Base-by-base conservation (phyloP, 768 basidiomycete species). In the Amanita thiersii region DNA sequence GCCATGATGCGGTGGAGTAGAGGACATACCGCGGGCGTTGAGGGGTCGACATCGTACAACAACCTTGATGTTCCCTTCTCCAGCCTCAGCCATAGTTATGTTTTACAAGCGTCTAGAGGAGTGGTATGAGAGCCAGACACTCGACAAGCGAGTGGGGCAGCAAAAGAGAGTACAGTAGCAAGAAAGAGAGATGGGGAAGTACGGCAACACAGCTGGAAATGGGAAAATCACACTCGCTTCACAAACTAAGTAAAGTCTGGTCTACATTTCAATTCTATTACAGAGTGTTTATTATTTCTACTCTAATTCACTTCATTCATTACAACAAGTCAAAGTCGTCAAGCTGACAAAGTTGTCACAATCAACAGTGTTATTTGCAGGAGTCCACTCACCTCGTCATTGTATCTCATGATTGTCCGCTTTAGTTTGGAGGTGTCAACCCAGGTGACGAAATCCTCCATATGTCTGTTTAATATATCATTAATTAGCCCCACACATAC, bases 381-480 rank as follows among this genome's bases (percentile, higher is more conserved):
- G 2, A 1, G 8, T 20, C 5, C 11, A 44, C 54, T 36, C 40
- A 88, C 88, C 78, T 96, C 84, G 65, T 96, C 93, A 58, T 99
- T 99, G 72, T 99, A 99, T 46, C 70, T 64, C 86, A 92, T 84
- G 62, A 98, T 80, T 0, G 89, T 92, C 41, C 94, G 74, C 78
- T 94, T 97, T 57, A 97, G 76, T 59, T 94, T 94, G 50, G 89
- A 93, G 18, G 90, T 90, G 57, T 97, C 93, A 15, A 98, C 93
- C 96, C 96, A 99, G 25, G 96, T 99, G 33, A 98, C 90, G 63
- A 93, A 99, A 71, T 99, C 96, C 56, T 98, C 92, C 92, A 96
- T 93, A 50, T 91, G 86, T 53, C 94, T 88, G 47, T 37, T 39
- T 18, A 18, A 38, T 32, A n/a, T n/a, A n/a, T n/a, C 10, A 23